A percentile compares a stretch with the other conserved stretches of the same genome.
Conservation (phyloP, 441 rosid genomes). For the Pelargonium hybrid region DNA sequence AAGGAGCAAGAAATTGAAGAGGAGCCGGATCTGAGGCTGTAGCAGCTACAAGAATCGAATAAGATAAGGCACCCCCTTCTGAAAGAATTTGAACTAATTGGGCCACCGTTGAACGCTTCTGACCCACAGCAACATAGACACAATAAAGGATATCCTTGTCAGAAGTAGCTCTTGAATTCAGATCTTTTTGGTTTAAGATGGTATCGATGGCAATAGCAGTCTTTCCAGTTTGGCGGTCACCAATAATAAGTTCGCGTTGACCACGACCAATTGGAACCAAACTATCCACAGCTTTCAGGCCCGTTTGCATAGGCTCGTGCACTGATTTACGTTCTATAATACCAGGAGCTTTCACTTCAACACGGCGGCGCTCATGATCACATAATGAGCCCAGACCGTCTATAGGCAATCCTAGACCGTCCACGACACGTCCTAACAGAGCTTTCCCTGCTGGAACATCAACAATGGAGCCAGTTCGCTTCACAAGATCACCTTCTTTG, state of each 20-base stretch:
- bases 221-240: not conserved
- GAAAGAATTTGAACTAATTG: constrained; percentile 19
- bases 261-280: not conserved
- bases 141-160: not conserved
- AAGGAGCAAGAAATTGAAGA: too few species aligned
- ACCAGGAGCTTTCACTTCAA: not conserved
- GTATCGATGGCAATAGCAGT: not conserved
- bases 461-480: not conserved
- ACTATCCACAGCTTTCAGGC: not conserved
- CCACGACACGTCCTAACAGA: not conserved
- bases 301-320: too few species aligned
- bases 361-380: not conserved
- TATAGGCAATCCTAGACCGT: not conserved
- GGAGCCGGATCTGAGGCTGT: too few species aligned
- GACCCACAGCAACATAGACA: not conserved
- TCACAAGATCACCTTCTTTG: not conserved
- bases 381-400: not conserved
- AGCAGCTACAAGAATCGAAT: too few species aligned
- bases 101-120: constrained; percentile 1
- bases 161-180: not conserved
- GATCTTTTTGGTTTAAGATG: not conserved
- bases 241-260: not conserved
- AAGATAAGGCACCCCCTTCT: constrained; percentile 14
- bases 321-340: not conserved
- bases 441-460: not conserved